A percentile compares a stretch with the other conserved stretches of the same genome.
These are phyloP conservation scores for Penicillium paneum DNA, from an alignment of 2,329 filamentous ascomycete species.

Conservation along the genomic window DNA sequence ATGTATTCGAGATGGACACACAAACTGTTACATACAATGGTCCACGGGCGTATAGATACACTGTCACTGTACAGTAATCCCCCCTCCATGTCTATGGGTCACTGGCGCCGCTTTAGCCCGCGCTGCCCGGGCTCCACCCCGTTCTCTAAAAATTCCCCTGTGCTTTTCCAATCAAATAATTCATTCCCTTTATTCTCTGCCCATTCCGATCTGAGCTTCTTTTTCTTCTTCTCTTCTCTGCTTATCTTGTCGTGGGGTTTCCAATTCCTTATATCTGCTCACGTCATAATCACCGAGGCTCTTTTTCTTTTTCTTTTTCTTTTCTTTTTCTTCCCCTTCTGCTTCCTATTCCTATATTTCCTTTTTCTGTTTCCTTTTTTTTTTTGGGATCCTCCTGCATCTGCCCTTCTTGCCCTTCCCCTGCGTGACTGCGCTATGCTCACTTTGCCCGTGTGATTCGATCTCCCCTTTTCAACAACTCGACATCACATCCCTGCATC, in stretches of 20 bases:
- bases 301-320: conserved; percentile 17
- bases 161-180: conserved; percentile 21
- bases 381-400: conserved; percentile 11
- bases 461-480: conserved; percentile 21
- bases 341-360: conserved; percentile 16
- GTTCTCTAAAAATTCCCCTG: conserved; percentile 20
- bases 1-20: not conserved
- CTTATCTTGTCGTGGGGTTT: conserved; percentile 8
- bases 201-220: conserved; percentile 7
- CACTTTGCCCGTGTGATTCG: conserved; percentile 24
- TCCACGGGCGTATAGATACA: not conserved
- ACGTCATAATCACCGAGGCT: conserved; percentile 32
- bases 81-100: conserved; percentile 40
- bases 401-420: conserved; percentile 17
- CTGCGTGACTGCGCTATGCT: conserved; percentile 28
- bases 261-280: conserved; percentile 15
- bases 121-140: conserved; percentile 22
- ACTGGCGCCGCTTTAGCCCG: conserved; percentile 29
- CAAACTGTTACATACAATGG: not conserved
- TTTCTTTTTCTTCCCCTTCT: conserved; percentile 14
- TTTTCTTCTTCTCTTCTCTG: conserved; percentile 13
- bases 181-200: conserved; percentile 11
- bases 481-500: conserved; percentile 27
- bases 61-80: conserved; percentile 13
- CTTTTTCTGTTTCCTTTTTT: conserved; percentile 11